Conservation (phyloP, 2,329 filamentous ascomycete species). For the Hymenoscyphus fraxineus region DNA sequence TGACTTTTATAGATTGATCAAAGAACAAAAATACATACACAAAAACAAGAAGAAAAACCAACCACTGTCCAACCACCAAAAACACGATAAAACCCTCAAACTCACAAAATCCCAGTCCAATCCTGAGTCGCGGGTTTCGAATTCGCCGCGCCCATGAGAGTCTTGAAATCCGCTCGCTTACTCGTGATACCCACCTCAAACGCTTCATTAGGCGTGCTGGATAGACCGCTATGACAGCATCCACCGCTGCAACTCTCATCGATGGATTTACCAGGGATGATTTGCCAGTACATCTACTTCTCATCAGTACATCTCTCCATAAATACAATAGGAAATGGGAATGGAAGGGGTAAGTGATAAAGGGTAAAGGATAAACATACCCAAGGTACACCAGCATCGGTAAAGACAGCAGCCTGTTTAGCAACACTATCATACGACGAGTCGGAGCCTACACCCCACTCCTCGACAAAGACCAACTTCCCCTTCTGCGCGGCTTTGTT, state of each 20-base stretch:
- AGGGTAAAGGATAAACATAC: not conserved
- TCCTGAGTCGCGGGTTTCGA: not conserved
- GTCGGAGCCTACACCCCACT: slow-evolving; percentile 15
- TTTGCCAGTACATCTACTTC: slow-evolving; percentile 12
- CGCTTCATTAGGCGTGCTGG: not conserved
- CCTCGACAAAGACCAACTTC: slow-evolving; percentile 15
- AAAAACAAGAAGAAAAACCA: too few species aligned
- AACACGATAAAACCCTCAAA: too few species aligned
- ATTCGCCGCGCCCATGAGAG: not conserved
- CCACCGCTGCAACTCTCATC: not conserved
- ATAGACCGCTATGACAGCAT: slow-evolving; percentile 1
- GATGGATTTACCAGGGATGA: slow-evolving; percentile 11
- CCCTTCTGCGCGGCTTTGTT: slow-evolving; percentile 6
- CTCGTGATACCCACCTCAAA: slow-evolving; percentile 3
- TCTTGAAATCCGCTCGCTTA: slow-evolving; percentile 5
- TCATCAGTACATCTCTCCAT: not conserved
- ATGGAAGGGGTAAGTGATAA: not conserved
- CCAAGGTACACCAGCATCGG: slow-evolving; percentile 15
- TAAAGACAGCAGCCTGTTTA: slow-evolving; percentile 14
- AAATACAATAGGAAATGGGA: not conserved
- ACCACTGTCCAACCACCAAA: too few species aligned
- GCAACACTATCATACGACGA: slow-evolving; percentile 10
- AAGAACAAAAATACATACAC: too few species aligned
- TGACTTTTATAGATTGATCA: too few species aligned
- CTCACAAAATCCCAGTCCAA: not conserved